Base-by-base conservation (phyloP, 1,284 basidiomycete species). In the Omphalotus olearius region DNA sequence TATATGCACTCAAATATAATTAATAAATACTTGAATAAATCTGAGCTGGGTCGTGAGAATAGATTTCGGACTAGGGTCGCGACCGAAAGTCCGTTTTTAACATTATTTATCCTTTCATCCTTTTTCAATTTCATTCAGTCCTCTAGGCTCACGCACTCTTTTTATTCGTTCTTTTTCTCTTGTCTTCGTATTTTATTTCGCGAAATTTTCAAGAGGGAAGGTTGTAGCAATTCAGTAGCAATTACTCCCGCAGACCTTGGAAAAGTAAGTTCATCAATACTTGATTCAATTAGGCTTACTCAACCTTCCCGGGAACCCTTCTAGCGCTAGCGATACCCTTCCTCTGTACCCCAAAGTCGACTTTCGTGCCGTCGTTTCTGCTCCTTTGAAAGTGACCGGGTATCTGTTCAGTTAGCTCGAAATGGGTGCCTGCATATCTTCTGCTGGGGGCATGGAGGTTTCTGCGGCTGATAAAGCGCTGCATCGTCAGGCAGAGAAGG, bases 391-490 rank as follows among this genome's bases (percentile, higher is more conserved):
- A 40, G n/a, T 45, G 9, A 6, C 38, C 6, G 13, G 20, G 30
- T 33, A 33, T 33, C 30, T 4, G 30, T 13, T 14, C 45, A 23
- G 9, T 36, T 53, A 30, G 18, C 35, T 43, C 39, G 51, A 54
- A 41, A 93, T 93, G 90, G 91, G 90, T 59, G 77, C 79, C 38
- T 93, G 90, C 65, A 69, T 90, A 60, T 92, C 88, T 23, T 71
- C 81, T 9, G 69, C 67, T n/a, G 70, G 71, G 0, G 69, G 69
- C 14, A 62, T 74, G 10, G 83, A 83, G 52, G 69, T 83, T 17
- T 71, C 75, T 13, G 83, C 87, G 50, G 75, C 82, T 47, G 86
- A 88, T 59, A 84, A 75, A 69, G 67, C 69, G 36, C 56, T 57
- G 17, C 57, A 59, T 49, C 55, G 57, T 30, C 54, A 56, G 44